phyloP scores from a whole-genome alignment of 2,329 filamentous ascomycete genomes.

The Annulohypoxylon truncatum region DNA sequence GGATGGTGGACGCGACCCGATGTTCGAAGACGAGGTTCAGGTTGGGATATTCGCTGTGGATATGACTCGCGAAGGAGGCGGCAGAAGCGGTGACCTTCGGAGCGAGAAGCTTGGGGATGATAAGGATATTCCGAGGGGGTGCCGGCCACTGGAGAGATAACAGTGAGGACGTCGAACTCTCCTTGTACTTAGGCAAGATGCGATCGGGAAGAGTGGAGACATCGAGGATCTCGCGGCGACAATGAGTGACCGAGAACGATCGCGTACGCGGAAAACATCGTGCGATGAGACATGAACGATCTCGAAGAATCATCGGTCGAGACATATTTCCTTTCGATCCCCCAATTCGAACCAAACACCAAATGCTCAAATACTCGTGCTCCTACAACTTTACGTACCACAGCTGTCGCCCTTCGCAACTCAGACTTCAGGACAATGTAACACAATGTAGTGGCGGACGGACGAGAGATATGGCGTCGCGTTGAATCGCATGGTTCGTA shows the following conservation, averaged over 20 bases:
- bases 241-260: constrained; percentile 62
- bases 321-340: constrained; percentile 17
- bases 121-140: constrained; percentile 67
- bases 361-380: not conserved
- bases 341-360: not conserved
- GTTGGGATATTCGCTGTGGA: constrained; percentile 81
- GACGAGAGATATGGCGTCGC: not conserved
- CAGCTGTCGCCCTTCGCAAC: not conserved
- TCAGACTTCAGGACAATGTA: not conserved
- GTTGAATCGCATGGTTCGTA: constrained; percentile 30
- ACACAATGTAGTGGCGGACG: constrained; percentile 5
- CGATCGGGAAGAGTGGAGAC: constrained; percentile 63
- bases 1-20: constrained; percentile 76
- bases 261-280: constrained; percentile 43
- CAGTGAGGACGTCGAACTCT: constrained; percentile 65
- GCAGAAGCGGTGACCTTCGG: constrained; percentile 65
- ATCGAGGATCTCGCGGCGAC: constrained; percentile 62
- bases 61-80: constrained; percentile 73
- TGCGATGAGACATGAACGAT: not conserved
- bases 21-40: constrained; percentile 87
- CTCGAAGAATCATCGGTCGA: constrained; percentile 2
- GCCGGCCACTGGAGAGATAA: constrained; percentile 66
- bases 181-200: constrained; percentile 72
- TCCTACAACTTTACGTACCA: not conserved
- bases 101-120: constrained; percentile 69